phyloP scores from a whole-genome alignment of 805 yeast genomes.

The Saccharomycopsis babjevae region DNA sequence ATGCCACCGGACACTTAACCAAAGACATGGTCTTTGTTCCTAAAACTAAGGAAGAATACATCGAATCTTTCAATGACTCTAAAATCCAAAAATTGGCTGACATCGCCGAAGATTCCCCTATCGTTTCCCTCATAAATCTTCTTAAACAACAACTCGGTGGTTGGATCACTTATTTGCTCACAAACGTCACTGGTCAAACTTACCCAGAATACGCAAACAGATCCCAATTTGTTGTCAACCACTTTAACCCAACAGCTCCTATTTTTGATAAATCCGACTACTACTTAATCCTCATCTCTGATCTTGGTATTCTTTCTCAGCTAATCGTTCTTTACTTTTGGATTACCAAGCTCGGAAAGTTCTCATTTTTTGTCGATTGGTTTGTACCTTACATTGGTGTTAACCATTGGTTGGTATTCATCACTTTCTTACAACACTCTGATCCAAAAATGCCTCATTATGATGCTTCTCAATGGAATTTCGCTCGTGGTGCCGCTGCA shows the following conservation, averaged over 20 bases:
- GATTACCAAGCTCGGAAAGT: slow-evolving; percentile 52
- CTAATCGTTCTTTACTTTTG: slow-evolving; percentile 45
- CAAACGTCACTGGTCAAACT: slow-evolving; percentile 70
- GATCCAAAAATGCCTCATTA: slow-evolving; percentile 76
- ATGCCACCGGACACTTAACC: slow-evolving; percentile 75
- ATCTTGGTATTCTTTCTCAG: slow-evolving; percentile 56
- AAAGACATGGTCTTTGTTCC: slow-evolving; percentile 86
- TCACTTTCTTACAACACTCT: slow-evolving; percentile 77
- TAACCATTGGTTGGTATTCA: slow-evolving; percentile 85
- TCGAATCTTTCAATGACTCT: slow-evolving; percentile 29
- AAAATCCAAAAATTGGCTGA: slow-evolving; percentile 34
- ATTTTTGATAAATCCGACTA: slow-evolving; percentile 65
- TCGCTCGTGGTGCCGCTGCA: slow-evolving; percentile 85
- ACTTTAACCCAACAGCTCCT: slow-evolving; percentile 65
- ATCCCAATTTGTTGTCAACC: slow-evolving; percentile 40
- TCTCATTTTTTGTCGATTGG: slow-evolving; percentile 58
- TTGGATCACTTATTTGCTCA: slow-evolving; percentile 54
- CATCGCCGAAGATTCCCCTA: slow-evolving; percentile 64
- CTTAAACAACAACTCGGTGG: slow-evolving; percentile 69
- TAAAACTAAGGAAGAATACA: slow-evolving; percentile 47
- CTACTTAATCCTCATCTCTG: slow-evolving; percentile 62
- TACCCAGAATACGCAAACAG: slow-evolving; percentile 35
- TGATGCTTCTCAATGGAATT: slow-evolving; percentile 66
- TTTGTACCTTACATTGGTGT: slow-evolving; percentile 67
- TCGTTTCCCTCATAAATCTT: slow-evolving; percentile 46